A percentile compares a stretch with the other conserved stretches of the same genome.
Evolutionary conservation across 2,329 filamentous ascomycete genomes (phyloP).

Genomic region (Epichloe typhina): DNA sequence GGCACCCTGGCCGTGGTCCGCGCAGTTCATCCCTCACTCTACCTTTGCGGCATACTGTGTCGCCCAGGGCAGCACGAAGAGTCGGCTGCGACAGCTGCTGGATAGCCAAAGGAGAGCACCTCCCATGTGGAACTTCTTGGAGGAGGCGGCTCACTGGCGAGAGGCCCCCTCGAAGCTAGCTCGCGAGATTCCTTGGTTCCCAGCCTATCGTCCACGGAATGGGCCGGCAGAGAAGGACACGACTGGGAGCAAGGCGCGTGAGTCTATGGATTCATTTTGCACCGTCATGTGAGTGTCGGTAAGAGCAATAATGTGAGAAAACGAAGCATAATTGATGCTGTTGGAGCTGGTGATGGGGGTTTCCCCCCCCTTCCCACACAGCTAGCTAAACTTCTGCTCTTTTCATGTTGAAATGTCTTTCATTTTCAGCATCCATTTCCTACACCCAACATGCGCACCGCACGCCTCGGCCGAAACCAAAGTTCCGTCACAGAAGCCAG

Average conservation of each 20-base stretch:
- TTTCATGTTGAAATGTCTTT: too few species aligned
- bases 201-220: not conserved
- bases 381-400: too few species aligned
- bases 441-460: too few species aligned
- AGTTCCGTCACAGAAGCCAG: too few species aligned
- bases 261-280: not conserved
- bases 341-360: too few species aligned
- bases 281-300: not conserved
- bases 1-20: too few species aligned
- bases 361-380: too few species aligned
- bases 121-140: not conserved
- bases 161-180: not conserved
- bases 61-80: not conserved
- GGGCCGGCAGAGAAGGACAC: not conserved
- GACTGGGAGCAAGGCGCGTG: not conserved
- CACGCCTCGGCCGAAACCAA: too few species aligned
- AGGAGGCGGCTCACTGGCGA: not conserved
- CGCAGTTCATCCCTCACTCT: not conserved
- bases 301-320: too few species aligned
- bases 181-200: not conserved
- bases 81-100: not conserved
- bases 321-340: too few species aligned
- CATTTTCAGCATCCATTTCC: too few species aligned
- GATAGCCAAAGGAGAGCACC: not conserved
- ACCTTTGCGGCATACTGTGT: not conserved